phyloP scores from a whole-genome alignment of 164 flowering plant species.

The Tetracentron sinense region DNA sequence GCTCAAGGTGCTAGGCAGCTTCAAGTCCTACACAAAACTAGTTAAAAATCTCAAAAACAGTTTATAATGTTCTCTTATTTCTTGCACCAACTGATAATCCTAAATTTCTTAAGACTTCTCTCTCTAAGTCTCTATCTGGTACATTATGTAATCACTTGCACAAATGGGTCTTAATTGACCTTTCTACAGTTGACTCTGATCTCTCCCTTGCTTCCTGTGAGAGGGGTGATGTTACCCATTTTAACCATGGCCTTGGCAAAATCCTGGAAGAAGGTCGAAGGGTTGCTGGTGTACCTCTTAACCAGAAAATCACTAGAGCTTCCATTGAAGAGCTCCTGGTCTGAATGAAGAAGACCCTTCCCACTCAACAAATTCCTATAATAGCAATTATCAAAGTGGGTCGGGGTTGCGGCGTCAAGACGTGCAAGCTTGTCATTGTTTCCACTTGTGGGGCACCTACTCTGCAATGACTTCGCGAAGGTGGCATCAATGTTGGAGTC shows the following conservation, averaged over 20 bases:
- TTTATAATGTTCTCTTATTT: no score
- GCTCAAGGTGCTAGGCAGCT: no score
- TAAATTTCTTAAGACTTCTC: no score
- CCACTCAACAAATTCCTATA: conserved; percentile 24
- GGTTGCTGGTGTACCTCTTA: conserved; percentile 15
- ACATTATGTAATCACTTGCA: neutral
- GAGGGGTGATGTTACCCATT: conserved; percentile 40
- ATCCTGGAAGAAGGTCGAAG: conserved; percentile 24
- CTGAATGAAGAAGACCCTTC: conserved; percentile 47
- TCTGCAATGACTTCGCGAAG: conserved; percentile 17
- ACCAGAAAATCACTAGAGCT: conserved; percentile 40
- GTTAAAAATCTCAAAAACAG: no score
- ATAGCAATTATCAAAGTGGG: conserved; percentile 32
- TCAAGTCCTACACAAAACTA: no score
- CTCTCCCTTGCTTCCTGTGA: conserved; percentile 36
- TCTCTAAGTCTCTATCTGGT: no score
- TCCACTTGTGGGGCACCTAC: conserved; percentile 30
- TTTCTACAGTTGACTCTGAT: conserved; percentile 34
- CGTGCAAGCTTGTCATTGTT: conserved; percentile 33
- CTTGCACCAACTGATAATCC: no score
- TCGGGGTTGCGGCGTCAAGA: conserved; percentile 27
- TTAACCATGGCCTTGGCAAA: conserved; percentile 45
- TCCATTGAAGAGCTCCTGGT: conserved; percentile 37
- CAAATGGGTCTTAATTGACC: conserved; percentile 3
- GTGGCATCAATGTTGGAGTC: conserved; percentile 34